Evolutionary conservation across 164 flowering plant genomes (phyloP).

Genomic region (Litsea cubeba): DNA sequence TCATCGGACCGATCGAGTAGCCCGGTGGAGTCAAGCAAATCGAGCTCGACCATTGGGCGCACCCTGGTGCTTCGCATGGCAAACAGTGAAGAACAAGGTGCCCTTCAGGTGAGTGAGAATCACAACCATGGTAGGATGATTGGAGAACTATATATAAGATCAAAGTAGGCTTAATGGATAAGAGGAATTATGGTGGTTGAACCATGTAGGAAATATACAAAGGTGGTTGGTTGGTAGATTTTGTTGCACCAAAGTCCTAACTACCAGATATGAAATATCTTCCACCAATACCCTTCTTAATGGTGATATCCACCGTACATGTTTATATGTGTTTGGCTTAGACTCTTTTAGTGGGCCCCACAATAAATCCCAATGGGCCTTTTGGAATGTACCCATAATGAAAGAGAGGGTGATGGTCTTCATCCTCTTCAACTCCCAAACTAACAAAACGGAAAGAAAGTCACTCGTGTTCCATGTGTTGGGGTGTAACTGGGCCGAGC

Average conservation of each 20-base stretch:
- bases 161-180: neutral
- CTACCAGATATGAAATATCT: slow-evolving; percentile 6
- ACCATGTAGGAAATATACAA: slow-evolving; percentile 1
- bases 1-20: neutral
- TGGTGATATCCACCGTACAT: too few relatives aligned
- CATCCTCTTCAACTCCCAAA: too few relatives aligned
- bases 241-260: slow-evolving; percentile 16
- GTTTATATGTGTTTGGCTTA: too few relatives aligned
- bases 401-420: too few relatives aligned
- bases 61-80: slow-evolving; percentile 18
- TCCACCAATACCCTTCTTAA: neutral
- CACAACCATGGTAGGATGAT: neutral
- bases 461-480: too few relatives aligned
- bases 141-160: slow-evolving; percentile 2
- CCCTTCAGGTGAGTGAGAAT: neutral
- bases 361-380: too few relatives aligned
- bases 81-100: neutral
- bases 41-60: slow-evolving; percentile 15
- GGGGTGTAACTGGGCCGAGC: too few relatives aligned
- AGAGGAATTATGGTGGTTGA: slow-evolving; percentile 20
- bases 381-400: too few relatives aligned
- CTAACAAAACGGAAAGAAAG: too few relatives aligned
- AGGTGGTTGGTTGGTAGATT: slow-evolving; percentile 21
- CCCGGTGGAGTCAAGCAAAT: slow-evolving; percentile 7
- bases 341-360: too few relatives aligned